Evolutionary conservation across 2,329 filamentous ascomycete species (phyloP), one percentile per base, ranked within the genome.

Genomic region (Cladophialophora psammophila): DNA sequence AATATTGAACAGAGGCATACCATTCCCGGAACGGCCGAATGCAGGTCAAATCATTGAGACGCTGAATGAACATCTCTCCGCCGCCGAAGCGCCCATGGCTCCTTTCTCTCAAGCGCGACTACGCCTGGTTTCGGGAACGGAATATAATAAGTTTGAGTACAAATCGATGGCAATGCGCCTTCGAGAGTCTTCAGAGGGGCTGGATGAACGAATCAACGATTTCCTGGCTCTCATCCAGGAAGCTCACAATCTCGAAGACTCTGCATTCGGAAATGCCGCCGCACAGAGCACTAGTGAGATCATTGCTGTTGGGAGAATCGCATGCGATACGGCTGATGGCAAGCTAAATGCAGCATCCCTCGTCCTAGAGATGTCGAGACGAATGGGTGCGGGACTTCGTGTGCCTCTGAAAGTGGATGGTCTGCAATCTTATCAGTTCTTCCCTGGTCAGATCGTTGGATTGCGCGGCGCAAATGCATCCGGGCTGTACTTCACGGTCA

Each of bases 91-190:
- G 1, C 91, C 91, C 2, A 85, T 91, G 31, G 89, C 90, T 36
- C 90, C 91, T 0, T 92, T 88, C 71, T 77, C 88, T 10, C 91
- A 95, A 77, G 76, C 92, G 15, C 90, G 95, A 59, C 88, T 98
- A 77, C 94, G 91, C 76, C 85, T 97, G 20, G 94, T 90, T 5
- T 91, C 93, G 2, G 91, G 92, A 67, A 94, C 93, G 1, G 94
- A 98, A 76, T 86, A 93, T 75, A 93, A 94, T 77, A 97, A 97
- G 77, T 90, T 97, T 72, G 88, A 84, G 0, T 99, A 98, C 80
- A 95, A 94, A 76, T 92, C 93, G 1, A 90, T 98, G 84, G 91
- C 92, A 1, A 97, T 98, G 93, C 96, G 97, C 75, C 84, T 95
- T 6, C 94, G 92, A 5, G 94, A 97, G 77, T 89, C 93, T 0